Evolutionary conservation across 345 rosid genomes (phyloP).

Genomic region (Heritiera fomes): DNA sequence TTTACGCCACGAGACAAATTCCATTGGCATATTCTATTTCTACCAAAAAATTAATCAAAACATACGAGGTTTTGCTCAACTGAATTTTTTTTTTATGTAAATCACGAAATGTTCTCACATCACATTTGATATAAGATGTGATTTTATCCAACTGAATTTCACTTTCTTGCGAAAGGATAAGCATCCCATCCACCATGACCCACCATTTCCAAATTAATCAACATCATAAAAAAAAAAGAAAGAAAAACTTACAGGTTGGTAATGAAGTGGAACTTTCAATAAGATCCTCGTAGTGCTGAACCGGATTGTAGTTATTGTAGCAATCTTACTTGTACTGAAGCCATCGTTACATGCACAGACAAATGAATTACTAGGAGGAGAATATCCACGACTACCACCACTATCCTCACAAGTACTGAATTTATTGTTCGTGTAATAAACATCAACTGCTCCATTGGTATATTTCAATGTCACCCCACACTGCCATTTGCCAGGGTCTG

Average conservation of each 20-base stretch:
- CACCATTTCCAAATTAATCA: too few species aligned
- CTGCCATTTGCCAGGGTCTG: slow-evolving; percentile 44
- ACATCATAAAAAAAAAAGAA: not conserved
- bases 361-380: slow-evolving; percentile 34
- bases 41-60: not conserved
- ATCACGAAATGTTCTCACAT: too few species aligned
- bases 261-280: slow-evolving; percentile 24
- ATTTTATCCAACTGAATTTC: too few species aligned
- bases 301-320: slow-evolving; percentile 22
- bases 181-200: not conserved
- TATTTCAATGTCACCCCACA: slow-evolving; percentile 52
- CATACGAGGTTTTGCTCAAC: slow-evolving; percentile 16
- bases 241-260: slow-evolving; percentile 27
- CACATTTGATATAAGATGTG: too few species aligned
- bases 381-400: slow-evolving; percentile 47
- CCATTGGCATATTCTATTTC: slow-evolving; percentile 28
- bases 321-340: slow-evolving; percentile 41
- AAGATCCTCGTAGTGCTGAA: slow-evolving; percentile 6
- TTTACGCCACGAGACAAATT: slow-evolving; percentile 18
- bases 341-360: slow-evolving; percentile 38
- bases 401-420: slow-evolving; percentile 46
- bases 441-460: slow-evolving; percentile 44
- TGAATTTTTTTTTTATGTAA: too few species aligned
- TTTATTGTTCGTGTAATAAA: slow-evolving; percentile 34
- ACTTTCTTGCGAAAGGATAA: not conserved